These are phyloP conservation scores for Lyophyllum shimeji DNA, from an alignment of 768 basidiomycete species.

Conservation along the genomic window DNA sequence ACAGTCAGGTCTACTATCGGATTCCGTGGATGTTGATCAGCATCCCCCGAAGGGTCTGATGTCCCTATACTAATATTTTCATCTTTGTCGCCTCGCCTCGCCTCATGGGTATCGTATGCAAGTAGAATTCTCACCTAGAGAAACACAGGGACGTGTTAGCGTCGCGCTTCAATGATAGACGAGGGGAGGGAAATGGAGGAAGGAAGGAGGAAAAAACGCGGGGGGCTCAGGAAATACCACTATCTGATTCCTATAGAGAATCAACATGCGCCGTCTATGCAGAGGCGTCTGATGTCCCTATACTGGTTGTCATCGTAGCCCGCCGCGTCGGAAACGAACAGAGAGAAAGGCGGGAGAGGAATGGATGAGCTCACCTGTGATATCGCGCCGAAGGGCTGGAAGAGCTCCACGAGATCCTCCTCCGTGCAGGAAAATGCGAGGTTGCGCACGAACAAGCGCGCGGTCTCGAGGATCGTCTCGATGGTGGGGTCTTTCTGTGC, in stretches of 20 bases:
- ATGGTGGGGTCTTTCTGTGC: conserved; percentile 35
- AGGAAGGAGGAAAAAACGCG: conserved; percentile 5
- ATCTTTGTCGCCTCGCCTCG: conserved; percentile 23
- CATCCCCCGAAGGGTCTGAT: conserved; percentile 65
- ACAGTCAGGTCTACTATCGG: conserved; percentile 41
- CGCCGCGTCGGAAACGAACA: conserved; percentile 7
- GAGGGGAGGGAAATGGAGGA: background rate
- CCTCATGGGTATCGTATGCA: background rate
- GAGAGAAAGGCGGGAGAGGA: background rate
- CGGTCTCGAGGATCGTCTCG: conserved; percentile 67
- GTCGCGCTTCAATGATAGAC: no score
- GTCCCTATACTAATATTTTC: conserved; percentile 57
- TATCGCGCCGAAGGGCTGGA: conserved; percentile 68
- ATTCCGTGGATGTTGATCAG: conserved; percentile 59
- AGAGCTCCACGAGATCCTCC: conserved; percentile 63
- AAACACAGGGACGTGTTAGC: no score
- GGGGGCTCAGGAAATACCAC: conserved; percentile 48
- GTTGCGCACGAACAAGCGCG: conserved; percentile 91
- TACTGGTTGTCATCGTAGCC: conserved; percentile 44
- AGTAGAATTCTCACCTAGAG: background rate
- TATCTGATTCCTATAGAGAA: conserved; percentile 43
- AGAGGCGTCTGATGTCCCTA: conserved; percentile 59
- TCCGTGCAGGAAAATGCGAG: conserved; percentile 84
- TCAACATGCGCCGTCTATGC: conserved; percentile 28
- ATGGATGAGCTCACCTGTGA: conserved; percentile 63